These are phyloP conservation scores for Ustilago vetiveriae DNA, from an alignment of 1,284 basidiomycete genomes.

Conservation along the genomic window DNA sequence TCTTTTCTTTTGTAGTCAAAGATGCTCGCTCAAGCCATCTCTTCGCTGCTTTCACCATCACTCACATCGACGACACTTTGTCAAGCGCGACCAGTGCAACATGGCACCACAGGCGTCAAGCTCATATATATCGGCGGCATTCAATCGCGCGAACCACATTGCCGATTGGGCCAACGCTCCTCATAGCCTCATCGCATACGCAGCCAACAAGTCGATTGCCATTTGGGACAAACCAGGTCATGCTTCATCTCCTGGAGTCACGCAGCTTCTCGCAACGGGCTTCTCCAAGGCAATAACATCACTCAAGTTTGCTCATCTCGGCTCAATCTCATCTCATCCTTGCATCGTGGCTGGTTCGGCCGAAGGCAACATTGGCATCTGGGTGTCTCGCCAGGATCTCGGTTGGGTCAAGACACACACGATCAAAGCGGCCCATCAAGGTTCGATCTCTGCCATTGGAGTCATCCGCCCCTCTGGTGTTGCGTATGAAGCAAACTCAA, in stretches of 20 bases:
- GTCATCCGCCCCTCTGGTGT: conserved; percentile 31
- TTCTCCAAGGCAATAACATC: conserved; percentile 45
- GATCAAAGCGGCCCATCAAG: conserved; percentile 41
- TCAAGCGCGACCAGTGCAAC: neutral
- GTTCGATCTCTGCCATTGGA: conserved; percentile 50
- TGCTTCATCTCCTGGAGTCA: conserved; percentile 17
- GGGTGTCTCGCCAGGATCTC: conserved; percentile 11
- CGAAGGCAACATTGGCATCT: conserved; percentile 43
- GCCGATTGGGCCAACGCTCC: conserved; percentile 54
- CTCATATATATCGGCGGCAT: conserved; percentile 59
- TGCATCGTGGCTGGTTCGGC: conserved; percentile 48
- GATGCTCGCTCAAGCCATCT: conserved; percentile 14
- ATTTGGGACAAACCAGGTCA: conserved; percentile 42
- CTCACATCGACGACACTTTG: neutral
- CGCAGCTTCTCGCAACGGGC: conserved; percentile 39
- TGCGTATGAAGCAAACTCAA: neutral
- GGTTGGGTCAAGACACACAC: conserved; percentile 7
- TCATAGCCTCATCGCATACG: conserved; percentile 47
- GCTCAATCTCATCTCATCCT: neutral
- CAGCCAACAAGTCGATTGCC: conserved; percentile 55
- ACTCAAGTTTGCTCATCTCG: conserved; percentile 42
- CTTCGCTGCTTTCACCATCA: neutral
- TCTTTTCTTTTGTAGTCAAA: neutral
- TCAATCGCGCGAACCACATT: conserved; percentile 57
- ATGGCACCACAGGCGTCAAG: conserved; percentile 33